These are phyloP conservation scores for Lantana camara DNA, from an alignment of 257 asterid species.

Conservation along the genomic window DNA sequence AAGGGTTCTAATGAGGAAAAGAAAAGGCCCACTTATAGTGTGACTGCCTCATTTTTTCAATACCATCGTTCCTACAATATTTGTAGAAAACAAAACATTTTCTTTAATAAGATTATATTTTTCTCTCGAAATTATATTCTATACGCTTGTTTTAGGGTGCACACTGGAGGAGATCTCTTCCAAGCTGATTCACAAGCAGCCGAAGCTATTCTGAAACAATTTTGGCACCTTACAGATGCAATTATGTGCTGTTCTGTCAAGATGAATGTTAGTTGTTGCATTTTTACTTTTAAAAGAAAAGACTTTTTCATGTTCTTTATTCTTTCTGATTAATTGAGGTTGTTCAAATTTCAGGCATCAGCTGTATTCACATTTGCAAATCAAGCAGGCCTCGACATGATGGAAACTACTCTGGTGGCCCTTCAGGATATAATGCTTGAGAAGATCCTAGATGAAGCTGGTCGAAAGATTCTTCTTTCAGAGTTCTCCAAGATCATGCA, in stretches of 20 bases:
- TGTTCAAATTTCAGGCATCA: conserved; percentile 51
- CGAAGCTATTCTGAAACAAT: conserved; percentile 59
- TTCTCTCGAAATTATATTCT: not conserved
- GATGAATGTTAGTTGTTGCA: conserved; percentile 47
- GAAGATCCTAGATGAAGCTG: conserved; percentile 72
- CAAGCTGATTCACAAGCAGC: conserved; percentile 46
- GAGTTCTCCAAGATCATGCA: conserved; percentile 86
- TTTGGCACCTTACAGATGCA: conserved; percentile 79
- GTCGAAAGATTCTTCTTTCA: conserved; percentile 63
- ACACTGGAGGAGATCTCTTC: conserved; percentile 62
- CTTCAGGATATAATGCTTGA: conserved; percentile 87
- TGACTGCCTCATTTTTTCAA: no score
- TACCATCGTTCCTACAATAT: no score
- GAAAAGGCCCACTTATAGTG: no score
- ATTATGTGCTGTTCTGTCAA: conserved; percentile 81
- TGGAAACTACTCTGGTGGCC: conserved; percentile 77
- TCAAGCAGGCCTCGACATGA: conserved; percentile 93
- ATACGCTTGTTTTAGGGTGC: conserved; percentile 41
- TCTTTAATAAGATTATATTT: no score
- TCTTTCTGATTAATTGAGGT: not conserved
- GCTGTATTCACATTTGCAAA: conserved; percentile 79
- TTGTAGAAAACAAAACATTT: no score
- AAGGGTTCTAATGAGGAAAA: no score
- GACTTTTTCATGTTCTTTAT: not conserved
- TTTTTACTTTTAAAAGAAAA: not conserved